phyloP scores from a whole-genome alignment of 805 yeast genomes.

The Ogataea kodamae region DNA sequence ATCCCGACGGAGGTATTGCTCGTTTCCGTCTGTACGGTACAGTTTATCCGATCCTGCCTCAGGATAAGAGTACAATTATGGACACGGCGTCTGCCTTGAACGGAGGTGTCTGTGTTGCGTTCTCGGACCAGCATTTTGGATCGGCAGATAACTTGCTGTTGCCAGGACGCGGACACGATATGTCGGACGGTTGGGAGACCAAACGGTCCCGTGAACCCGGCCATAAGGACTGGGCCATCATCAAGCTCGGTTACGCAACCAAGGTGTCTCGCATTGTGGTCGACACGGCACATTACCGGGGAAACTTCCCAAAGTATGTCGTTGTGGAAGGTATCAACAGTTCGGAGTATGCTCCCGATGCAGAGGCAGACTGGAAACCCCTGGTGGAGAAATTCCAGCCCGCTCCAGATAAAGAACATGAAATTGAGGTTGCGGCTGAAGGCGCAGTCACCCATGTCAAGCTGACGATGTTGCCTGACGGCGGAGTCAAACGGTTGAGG shows the following conservation, averaged over 20 bases:
- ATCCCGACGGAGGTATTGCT: conserved; percentile 98
- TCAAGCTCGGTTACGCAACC: conserved; percentile 69
- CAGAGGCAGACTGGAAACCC: conserved; percentile 52
- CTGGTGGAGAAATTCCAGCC: conserved; percentile 71
- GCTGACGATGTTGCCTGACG: conserved; percentile 88
- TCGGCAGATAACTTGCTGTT: conserved; percentile 82
- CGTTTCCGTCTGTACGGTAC: conserved; percentile 86
- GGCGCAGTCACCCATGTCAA: conserved; percentile 62
- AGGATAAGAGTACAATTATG: conserved; percentile 41
- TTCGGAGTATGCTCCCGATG: conserved; percentile 37
- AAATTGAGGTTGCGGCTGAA: conserved; percentile 36
- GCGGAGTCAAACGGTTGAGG: conserved; percentile 90
- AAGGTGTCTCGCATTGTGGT: conserved; percentile 58
- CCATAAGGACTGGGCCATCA: conserved; percentile 89
- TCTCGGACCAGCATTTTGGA: conserved; percentile 93
- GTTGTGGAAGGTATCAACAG: conserved; percentile 58
- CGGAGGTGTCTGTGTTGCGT: conserved; percentile 85
- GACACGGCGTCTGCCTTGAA: conserved; percentile 80
- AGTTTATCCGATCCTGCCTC: conserved; percentile 68
- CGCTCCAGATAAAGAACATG: conserved; percentile 81
- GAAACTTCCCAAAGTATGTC: conserved; percentile 86
- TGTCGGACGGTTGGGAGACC: conserved; percentile 99
- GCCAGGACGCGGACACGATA: conserved; percentile 93
- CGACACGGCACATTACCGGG: conserved; percentile 93
- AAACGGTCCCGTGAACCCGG: conserved; percentile 78